phyloP scores from a whole-genome alignment of 164 flowering plant genomes.

The Brasenia schreberi region DNA sequence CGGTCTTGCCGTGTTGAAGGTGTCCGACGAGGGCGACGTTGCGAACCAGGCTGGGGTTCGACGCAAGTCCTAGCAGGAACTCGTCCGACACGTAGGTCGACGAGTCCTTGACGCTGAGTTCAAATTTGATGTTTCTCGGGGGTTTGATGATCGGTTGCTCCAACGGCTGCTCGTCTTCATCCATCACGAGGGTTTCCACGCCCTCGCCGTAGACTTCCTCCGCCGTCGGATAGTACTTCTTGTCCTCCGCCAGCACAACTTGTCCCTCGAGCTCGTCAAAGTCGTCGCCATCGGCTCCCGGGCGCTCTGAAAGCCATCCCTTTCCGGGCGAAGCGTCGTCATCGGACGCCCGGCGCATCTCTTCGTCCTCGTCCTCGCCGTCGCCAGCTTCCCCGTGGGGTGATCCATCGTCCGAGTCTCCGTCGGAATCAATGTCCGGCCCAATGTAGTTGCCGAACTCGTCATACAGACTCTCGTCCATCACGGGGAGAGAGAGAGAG shows the following conservation, averaged over 20 bases:
- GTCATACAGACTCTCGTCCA: conserved; percentile 94
- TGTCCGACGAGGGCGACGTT: conserved; percentile 96
- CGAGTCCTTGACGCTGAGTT: conserved; percentile 84
- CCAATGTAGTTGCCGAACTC: conserved; percentile 99
- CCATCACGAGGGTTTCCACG: conserved; percentile 96
- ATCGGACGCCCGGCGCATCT: not conserved
- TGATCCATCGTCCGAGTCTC: conserved; percentile 15
- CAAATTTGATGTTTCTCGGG: conserved; percentile 76
- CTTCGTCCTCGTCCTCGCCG: not conserved
- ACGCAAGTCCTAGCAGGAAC: conserved; percentile 87
- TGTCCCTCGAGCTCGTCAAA: conserved; percentile 17
- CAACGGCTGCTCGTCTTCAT: conserved; percentile 90
- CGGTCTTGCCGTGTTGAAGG: conserved; percentile 86
- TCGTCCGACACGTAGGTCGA: conserved; percentile 81
- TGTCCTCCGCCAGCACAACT: conserved; percentile 91
- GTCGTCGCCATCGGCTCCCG: not conserved
- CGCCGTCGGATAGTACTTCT: conserved; percentile 46
- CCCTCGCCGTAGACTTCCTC: conserved; percentile 80
- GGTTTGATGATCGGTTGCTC: conserved; percentile 88
- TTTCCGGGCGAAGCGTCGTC: not conserved
- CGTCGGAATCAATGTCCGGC: conserved; percentile 92
- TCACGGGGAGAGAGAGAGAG: conserved; percentile 6
- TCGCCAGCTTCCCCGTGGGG: not conserved
- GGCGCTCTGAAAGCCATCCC: not conserved
- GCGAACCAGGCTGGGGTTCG: conserved; percentile 78